Percentiles rank a stretch among this genome's conserved stretches.
These are phyloP conservation scores for Piloderma croceum DNA, from an alignment of 768 basidiomycete genomes.

Conservation along the genomic window DNA sequence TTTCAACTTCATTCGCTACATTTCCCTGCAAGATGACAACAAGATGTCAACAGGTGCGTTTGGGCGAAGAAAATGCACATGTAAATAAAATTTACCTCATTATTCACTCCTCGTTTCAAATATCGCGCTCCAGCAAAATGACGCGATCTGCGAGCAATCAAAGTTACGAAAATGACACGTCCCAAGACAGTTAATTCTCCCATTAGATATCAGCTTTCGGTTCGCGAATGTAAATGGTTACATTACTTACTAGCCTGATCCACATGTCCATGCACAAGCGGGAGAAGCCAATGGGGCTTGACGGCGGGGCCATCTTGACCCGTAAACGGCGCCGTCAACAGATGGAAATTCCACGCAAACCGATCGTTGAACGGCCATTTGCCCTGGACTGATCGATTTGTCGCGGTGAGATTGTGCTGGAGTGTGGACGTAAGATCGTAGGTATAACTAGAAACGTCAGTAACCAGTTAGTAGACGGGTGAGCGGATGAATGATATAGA, in stretches of 20 bases:
- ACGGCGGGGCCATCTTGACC: conserved; percentile 33
- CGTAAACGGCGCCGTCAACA: conserved; percentile 67
- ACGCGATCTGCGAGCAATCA: conserved; percentile 92
- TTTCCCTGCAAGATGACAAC: conserved; percentile 60
- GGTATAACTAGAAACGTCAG: conserved; percentile 58
- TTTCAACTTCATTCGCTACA: conserved; percentile 98
- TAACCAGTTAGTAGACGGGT: conserved; percentile 3
- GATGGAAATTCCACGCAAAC: conserved; percentile 93
- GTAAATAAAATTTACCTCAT: conserved; percentile 50
- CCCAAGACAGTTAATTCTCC: conserved; percentile 87
- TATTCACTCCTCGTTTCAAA: conserved; percentile 89
- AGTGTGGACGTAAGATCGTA: conserved; percentile 97
- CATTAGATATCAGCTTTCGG: too few relatives aligned
- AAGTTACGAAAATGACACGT: conserved; percentile 83
- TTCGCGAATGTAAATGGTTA: conserved; percentile 1
- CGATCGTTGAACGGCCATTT: conserved; percentile 76
- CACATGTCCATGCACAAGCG: conserved; percentile 91
- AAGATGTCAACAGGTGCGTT: background rate
- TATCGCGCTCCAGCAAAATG: conserved; percentile 96
- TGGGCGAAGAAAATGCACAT: background rate
- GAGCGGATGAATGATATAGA: background rate
- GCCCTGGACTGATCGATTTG: conserved; percentile 35
- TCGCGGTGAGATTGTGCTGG: conserved; percentile 80
- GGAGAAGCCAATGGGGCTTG: conserved; percentile 79
- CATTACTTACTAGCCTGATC: conserved; percentile 88